A percentile compares a stretch with the other conserved stretches of the same genome.
phyloP scores from a whole-genome alignment of 2,329 filamentous ascomycete genomes.

The Elsinoe arachidis region DNA sequence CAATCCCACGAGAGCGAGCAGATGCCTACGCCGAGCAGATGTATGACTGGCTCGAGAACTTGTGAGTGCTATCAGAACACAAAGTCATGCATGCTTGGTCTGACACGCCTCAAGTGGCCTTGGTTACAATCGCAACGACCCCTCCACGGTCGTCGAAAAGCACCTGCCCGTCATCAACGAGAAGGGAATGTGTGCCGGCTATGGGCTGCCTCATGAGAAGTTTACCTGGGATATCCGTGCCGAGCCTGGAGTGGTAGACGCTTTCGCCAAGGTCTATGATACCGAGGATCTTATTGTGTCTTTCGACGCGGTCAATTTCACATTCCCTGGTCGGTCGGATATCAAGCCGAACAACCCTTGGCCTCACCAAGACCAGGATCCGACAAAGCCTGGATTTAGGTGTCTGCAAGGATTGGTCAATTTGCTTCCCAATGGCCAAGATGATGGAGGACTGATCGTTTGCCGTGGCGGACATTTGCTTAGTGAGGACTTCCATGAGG shows the following conservation, averaged over 20 bases:
- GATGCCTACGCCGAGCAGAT: conserved; percentile 22
- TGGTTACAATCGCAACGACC: conserved; percentile 31
- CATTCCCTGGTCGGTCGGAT: conserved; percentile 34
- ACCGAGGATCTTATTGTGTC: conserved; percentile 42
- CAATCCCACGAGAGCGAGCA: conserved; percentile 34
- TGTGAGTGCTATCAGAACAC: conserved; percentile 25
- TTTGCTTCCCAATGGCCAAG: conserved; percentile 28
- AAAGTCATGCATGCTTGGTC: neutral
- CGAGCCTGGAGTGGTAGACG: conserved; percentile 39
- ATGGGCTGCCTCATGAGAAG: conserved; percentile 41
- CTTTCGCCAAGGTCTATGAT: conserved; percentile 40
- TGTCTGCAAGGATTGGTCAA: conserved; percentile 47
- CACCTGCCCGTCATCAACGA: conserved; percentile 36
- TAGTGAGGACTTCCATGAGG: conserved; percentile 27
- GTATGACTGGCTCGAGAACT: conserved; percentile 20
- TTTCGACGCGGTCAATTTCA: conserved; percentile 41
- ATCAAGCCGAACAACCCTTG: conserved; percentile 34
- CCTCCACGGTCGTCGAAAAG: conserved; percentile 27
- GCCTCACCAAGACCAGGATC: conserved; percentile 42
- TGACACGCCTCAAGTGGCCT: conserved; percentile 23
- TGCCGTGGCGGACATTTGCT: conserved; percentile 27
- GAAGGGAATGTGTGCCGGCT: conserved; percentile 42
- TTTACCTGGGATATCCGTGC: conserved; percentile 41
- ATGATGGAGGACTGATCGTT: conserved; percentile 32
- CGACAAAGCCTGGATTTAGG: conserved; percentile 38